Conservation (phyloP, 257 asterid species). For the Salvia splendens region DNA sequence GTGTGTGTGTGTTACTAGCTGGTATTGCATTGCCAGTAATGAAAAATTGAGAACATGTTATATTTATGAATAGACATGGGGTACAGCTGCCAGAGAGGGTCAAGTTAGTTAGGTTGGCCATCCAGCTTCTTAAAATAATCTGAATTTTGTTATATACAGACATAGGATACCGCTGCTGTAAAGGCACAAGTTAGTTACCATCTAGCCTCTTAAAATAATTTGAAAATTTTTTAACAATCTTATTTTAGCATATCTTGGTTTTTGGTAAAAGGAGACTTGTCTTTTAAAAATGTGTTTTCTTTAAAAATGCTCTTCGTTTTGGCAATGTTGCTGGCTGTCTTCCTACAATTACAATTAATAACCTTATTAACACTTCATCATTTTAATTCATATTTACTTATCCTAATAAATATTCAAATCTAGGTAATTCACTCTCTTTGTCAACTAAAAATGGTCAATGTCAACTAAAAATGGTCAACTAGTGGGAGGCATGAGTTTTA, state of each 20-base stretch:
- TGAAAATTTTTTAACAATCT: background rate
- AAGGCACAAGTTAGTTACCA: background rate
- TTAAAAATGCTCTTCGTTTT: no score
- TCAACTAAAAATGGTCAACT: no score
- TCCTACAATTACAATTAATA: background rate
- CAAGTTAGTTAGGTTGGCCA: background rate
- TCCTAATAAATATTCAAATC: no score
- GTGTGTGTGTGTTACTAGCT: background rate
- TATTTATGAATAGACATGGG: background rate
- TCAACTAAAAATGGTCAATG: no score
- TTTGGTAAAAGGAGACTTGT: background rate
- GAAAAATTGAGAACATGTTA: background rate
- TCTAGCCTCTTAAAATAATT: background rate
- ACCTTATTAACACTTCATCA: no score
- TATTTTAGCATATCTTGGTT: background rate
- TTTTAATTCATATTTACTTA: no score
- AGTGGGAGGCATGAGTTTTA: no score
- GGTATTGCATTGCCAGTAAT: background rate
- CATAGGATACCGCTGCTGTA: background rate
- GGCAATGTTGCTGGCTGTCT: constrained; percentile 24
- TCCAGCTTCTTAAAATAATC: background rate
- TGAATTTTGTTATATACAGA: background rate
- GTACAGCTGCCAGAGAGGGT: background rate
- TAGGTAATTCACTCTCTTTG: no score
- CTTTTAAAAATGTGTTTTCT: no score